These are phyloP conservation scores for Isabelozyma gotoi DNA, from an alignment of 805 yeast genomes.

Conservation along the genomic window DNA sequence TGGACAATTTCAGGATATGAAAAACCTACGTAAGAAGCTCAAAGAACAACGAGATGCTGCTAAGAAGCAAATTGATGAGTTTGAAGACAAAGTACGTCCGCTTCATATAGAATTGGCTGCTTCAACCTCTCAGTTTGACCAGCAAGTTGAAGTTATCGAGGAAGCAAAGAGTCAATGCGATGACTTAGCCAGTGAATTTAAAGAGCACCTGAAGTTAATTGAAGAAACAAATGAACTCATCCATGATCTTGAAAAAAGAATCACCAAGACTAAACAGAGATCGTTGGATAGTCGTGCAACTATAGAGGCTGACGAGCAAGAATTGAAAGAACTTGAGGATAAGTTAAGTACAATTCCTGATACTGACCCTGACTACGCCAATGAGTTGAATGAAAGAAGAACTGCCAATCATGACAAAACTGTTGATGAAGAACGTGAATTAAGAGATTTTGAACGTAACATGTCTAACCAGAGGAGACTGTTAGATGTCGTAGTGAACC, in stretches of 20 bases:
- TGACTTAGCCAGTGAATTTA: neutral
- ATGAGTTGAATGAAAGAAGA: conserved; percentile 18
- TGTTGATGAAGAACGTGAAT: conserved; percentile 2
- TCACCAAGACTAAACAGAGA: neutral
- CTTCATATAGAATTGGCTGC: conserved; percentile 10
- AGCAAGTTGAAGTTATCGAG: neutral
- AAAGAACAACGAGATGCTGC: conserved; percentile 36
- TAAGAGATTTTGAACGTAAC: conserved; percentile 8
- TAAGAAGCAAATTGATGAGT: conserved; percentile 27
- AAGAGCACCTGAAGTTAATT: neutral
- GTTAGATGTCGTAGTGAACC: conserved; percentile 1
- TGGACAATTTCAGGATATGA: conserved; percentile 39
- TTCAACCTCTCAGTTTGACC: neutral
- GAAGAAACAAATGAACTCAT: conserved; percentile 6
- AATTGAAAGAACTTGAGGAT: conserved; percentile 5
- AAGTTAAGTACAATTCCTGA: conserved; percentile 23
- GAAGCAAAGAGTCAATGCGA: neutral
- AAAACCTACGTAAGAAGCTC: conserved; percentile 27
- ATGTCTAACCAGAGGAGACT: neutral
- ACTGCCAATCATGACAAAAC: conserved; percentile 19
- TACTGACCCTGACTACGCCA: conserved; percentile 27
- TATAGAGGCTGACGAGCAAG: conserved; percentile 7
- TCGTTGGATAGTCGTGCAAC: conserved; percentile 12
- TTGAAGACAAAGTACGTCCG: conserved; percentile 23
- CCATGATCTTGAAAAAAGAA: conserved; percentile 2